Base-by-base conservation (phyloP, 2,329 filamentous ascomycete species). In the Colletotrichum limetticola region DNA sequence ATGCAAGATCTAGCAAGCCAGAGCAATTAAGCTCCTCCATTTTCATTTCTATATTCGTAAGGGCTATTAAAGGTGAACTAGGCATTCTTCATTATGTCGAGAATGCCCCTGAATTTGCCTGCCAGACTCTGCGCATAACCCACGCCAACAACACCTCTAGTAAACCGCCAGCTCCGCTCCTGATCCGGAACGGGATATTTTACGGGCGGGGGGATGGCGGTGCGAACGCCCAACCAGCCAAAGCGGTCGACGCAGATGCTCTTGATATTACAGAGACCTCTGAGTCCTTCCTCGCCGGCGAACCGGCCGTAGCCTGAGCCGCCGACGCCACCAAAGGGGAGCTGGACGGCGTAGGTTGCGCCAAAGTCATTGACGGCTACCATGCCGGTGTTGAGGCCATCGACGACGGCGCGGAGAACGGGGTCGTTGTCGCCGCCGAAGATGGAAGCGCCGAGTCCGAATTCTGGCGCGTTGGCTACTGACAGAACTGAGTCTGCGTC, bases 281-380 rank as follows among this genome's bases (percentile, higher is more conserved):
- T 88, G 26, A 99, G 84, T 0, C 97, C 97, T 81, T 99, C 97
- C 76, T 94, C 92, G 28, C 95, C 97, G 0, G 95, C 96, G 83
- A 99, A 99, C 3, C 96, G 89, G 1, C 97, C 97, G 81, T 98
- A 98, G 0, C 94, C 97, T 28, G 94, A 97, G 1, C 95, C 96
- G 71, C 90, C 91, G n/a, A 94, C 91, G 66, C 95, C 97, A 49
- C 97, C 97, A 82, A 99, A 99, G 0, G 97, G 97, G 52, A 99
- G 85, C 83, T 98, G 95, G 8, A 97, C 95, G 65, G 96, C 95
- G 80, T 99, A 99, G 82, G 92, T 98, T 32, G 91, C 93, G 24
- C 92, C 97, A 79, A 99, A 99, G 84, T 99, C 97, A 81, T 99
- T 99, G 77, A 99, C 90, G 28, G 95, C 91, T 0, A 98, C 94